Evolutionary conservation across 352 stramenopile genomes (phyloP).

Genomic region (Globisporangium orthogonon): DNA sequence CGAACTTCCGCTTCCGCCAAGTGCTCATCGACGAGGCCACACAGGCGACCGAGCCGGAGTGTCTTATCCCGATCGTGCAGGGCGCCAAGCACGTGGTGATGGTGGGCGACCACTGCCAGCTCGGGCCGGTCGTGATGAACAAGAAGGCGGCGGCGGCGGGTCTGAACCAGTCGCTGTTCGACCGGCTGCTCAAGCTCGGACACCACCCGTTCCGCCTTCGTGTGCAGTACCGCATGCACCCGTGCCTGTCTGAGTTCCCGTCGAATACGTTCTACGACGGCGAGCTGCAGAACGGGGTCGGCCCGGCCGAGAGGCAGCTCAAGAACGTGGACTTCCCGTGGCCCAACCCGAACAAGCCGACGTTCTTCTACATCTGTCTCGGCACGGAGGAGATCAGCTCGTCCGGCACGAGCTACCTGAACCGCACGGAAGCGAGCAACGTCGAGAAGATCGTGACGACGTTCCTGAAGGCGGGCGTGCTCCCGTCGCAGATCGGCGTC

Average conservation of each 20-base stretch:
- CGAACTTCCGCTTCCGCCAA: slow-evolving; percentile 97
- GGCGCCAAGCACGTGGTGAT: slow-evolving; percentile 99
- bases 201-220: slow-evolving; percentile 95
- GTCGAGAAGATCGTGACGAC: slow-evolving; percentile 98
- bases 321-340: slow-evolving; percentile 94
- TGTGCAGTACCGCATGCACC: slow-evolving; percentile 99
- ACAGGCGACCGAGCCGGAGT: slow-evolving; percentile 98
- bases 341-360: slow-evolving; percentile 95
- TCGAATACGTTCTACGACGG: slow-evolving; percentile 99
- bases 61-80: slow-evolving; percentile 98
- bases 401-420: slow-evolving; percentile 97
- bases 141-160: slow-evolving; percentile 97
- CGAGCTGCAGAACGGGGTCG: slow-evolving; percentile 98
- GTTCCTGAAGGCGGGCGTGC: slow-evolving; percentile 92
- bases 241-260: slow-evolving; percentile 97
- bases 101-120: slow-evolving; percentile 98
- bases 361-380: slow-evolving; percentile 96
- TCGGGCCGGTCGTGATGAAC: slow-evolving; percentile 98
- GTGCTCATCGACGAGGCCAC: slow-evolving; percentile 99
- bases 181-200: slow-evolving; percentile 94
- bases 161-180: slow-evolving; percentile 97
- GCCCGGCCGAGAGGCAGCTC: slow-evolving; percentile 89
- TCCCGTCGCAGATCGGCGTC: slow-evolving; percentile 91
- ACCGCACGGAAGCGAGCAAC: slow-evolving; percentile 96
- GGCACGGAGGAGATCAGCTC: slow-evolving; percentile 98